phyloP scores from a whole-genome alignment of 169 alveolate genomes.

The Babesia bigemina region DNA sequence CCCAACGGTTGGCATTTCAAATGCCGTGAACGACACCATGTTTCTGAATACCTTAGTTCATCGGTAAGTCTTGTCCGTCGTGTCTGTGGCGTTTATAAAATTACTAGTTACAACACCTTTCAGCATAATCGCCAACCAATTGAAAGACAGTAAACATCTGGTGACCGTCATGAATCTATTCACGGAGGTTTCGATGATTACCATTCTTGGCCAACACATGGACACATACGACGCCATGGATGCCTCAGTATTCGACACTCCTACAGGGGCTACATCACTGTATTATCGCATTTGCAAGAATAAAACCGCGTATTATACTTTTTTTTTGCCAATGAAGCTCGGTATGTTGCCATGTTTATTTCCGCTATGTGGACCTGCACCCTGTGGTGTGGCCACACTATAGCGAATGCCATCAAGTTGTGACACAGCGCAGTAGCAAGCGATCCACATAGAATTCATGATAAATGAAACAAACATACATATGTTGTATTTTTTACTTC shows the following conservation, averaged over 20 bases:
- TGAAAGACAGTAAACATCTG: constrained; percentile 59
- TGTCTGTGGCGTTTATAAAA: background rate
- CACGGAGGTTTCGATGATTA: constrained; percentile 71
- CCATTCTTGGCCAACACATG: constrained; percentile 78
- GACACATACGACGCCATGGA: constrained; percentile 71
- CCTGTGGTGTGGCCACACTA: background rate
- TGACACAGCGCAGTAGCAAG: background rate
- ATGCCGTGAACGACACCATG: constrained; percentile 78
- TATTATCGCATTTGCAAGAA: constrained; percentile 62
- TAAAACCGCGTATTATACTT: constrained; percentile 78
- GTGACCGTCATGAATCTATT: constrained; percentile 59
- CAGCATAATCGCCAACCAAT: constrained; percentile 55
- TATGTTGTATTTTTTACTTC: too few species aligned
- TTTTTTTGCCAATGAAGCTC: constrained; percentile 72
- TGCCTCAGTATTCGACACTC: constrained; percentile 35
- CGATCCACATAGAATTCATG: too few species aligned
- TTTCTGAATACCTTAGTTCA: constrained; percentile 70
- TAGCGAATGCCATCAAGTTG: background rate
- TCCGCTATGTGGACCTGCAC: background rate
- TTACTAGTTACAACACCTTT: background rate
- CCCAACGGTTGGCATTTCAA: constrained; percentile 74
- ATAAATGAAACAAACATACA: too few species aligned
- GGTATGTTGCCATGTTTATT: constrained; percentile 55
- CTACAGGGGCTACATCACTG: constrained; percentile 41
- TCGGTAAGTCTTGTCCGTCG: constrained; percentile 48